phyloP scores from a whole-genome alignment of 345 rosid genomes.

The Eucalyptus curtisii region DNA sequence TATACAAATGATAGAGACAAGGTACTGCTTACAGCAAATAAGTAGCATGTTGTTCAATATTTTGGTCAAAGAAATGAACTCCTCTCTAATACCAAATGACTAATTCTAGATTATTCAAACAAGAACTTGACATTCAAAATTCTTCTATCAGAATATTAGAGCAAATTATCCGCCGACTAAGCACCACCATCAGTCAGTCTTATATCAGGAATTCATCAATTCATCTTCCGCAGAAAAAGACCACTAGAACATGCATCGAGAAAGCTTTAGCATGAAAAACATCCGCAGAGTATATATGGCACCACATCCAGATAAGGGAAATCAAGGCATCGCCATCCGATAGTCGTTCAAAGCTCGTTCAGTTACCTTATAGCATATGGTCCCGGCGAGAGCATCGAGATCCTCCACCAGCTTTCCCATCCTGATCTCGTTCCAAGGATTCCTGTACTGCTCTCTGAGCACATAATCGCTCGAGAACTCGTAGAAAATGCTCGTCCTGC shows the following conservation, averaged over 20 bases:
- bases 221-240: neutral
- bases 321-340: neutral
- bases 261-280: neutral
- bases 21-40: neutral
- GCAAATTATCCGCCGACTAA: neutral
- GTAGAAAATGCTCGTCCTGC: slow-evolving; percentile 65
- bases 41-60: neutral
- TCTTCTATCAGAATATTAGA: fast-evolving
- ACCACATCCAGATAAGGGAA: neutral
- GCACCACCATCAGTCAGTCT: neutral
- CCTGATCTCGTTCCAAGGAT: slow-evolving; percentile 87
- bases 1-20: neutral
- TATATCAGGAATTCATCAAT: neutral
- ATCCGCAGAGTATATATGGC: neutral
- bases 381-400: slow-evolving; percentile 95
- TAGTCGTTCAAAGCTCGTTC: neutral
- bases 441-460: slow-evolving; percentile 76
- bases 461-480: slow-evolving; percentile 64
- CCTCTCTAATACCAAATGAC: neutral
- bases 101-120: neutral
- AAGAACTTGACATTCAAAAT: neutral
- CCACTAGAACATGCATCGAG: no score
- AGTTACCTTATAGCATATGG: slow-evolving; percentile 67
- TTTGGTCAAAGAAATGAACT: neutral
- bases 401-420: slow-evolving; percentile 83